A percentile compares a stretch with the other conserved stretches of the same genome.
These are phyloP conservation scores for Coniella vitis DNA, from an alignment of 2,329 filamentous ascomycete genomes.

Conservation along the genomic window DNA sequence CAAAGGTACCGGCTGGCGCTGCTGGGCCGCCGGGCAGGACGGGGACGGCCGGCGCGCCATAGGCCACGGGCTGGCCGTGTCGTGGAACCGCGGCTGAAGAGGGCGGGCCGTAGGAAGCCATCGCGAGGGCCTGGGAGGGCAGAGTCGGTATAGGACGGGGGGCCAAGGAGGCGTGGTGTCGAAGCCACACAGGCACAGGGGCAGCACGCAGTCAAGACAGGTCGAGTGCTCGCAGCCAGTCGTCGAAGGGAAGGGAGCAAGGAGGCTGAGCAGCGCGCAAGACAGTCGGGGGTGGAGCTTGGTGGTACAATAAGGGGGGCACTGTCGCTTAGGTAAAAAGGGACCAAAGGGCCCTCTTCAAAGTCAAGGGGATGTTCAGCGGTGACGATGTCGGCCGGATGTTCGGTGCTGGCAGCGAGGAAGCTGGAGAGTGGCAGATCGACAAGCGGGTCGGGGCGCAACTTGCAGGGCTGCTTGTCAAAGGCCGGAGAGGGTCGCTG, in stretches of 20 bases:
- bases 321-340: slow-evolving; percentile 14
- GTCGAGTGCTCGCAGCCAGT: background rate
- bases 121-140: slow-evolving; percentile 18
- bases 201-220: background rate
- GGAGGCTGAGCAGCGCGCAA: slow-evolving; percentile 2
- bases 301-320: slow-evolving; percentile 11
- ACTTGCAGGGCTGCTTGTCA: slow-evolving; percentile 8
- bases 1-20: slow-evolving; percentile 77
- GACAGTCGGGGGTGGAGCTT: slow-evolving; percentile 8
- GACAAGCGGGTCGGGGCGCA: slow-evolving; percentile 1
- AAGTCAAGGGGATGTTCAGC: slow-evolving; percentile 1
- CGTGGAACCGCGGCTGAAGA: slow-evolving; percentile 32
- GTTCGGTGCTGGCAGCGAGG: slow-evolving; percentile 10
- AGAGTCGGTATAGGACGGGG: background rate
- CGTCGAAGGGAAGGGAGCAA: slow-evolving; percentile 1
- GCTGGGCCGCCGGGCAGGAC: slow-evolving; percentile 28
- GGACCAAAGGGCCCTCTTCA: background rate
- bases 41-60: slow-evolving; percentile 34
- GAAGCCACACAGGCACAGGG: slow-evolving; percentile 8
- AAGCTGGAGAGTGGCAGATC: slow-evolving; percentile 1
- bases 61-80: slow-evolving; percentile 36
- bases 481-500: background rate
- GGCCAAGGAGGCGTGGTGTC: slow-evolving; percentile 8
- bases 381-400: slow-evolving; percentile 8
- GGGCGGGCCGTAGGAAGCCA: slow-evolving; percentile 35